Percentiles rank a stretch among this genome's conserved stretches.
phyloP scores from a whole-genome alignment of 2,329 filamentous ascomycete species.

The Cytospora chrysosperma region DNA sequence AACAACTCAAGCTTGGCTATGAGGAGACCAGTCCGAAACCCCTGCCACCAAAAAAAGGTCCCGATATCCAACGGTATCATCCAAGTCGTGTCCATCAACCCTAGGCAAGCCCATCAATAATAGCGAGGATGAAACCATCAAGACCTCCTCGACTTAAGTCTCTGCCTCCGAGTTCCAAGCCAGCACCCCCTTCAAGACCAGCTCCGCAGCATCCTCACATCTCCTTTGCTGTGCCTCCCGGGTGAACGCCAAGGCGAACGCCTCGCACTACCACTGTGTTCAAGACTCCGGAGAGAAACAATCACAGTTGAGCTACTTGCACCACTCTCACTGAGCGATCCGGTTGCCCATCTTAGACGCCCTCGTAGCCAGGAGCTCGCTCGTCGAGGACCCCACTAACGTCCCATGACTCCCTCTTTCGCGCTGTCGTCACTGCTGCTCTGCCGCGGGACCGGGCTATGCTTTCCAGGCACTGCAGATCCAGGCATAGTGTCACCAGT shows the following conservation, averaged over 20 bases:
- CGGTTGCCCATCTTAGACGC: not conserved
- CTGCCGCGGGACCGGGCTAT: conserved; percentile 1
- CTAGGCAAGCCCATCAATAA: not conserved
- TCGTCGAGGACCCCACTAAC: conserved; percentile 5
- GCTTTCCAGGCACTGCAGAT: not conserved
- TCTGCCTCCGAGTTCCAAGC: not conserved
- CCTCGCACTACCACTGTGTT: not conserved
- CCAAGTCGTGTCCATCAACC: not conserved
- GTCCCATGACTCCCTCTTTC: not conserved
- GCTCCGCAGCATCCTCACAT: not conserved
- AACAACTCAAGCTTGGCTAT: not conserved
- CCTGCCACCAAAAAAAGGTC: not conserved
- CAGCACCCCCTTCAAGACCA: not conserved
- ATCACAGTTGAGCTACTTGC: not conserved
- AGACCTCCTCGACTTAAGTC: not conserved
- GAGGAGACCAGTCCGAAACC: not conserved
- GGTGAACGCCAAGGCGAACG: not conserved
- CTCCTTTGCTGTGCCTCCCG: not conserved
- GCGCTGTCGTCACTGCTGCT: not conserved
- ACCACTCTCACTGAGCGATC: not conserved
- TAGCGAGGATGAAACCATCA: not conserved
- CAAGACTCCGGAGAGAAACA: not conserved
- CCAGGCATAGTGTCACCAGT: not conserved
- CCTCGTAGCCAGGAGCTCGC: not conserved
- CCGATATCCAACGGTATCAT: not conserved